phyloP scores from a whole-genome alignment of 345 rosid species.

The Brassica rapa region DNA sequence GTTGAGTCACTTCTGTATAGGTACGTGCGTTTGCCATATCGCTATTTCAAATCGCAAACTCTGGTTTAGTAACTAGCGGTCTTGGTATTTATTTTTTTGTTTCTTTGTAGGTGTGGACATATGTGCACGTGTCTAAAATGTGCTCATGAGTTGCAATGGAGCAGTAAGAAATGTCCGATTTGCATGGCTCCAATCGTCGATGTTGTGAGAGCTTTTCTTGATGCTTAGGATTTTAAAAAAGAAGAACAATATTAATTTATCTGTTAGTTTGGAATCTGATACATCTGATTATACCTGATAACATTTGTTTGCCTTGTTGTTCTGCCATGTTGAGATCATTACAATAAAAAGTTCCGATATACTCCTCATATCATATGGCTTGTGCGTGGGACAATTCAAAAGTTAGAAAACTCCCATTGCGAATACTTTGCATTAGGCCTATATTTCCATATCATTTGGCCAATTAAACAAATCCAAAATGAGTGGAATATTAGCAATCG shows the following conservation, averaged over 20 bases:
- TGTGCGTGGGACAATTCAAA: not conserved
- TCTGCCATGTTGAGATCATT: conserved; percentile 12
- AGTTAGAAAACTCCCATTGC: not conserved
- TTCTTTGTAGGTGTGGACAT: conserved; percentile 72
- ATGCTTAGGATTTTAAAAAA: conserved; percentile 40
- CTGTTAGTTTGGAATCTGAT: conserved; percentile 3
- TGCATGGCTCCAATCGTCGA: conserved; percentile 81
- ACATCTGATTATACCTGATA: conserved; percentile 8
- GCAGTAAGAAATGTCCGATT: conserved; percentile 72
- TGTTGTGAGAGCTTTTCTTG: conserved; percentile 70
- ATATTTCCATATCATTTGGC: not conserved
- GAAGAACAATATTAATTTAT: not conserved
- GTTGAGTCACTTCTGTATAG: conserved; percentile 81
- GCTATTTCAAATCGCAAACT: not conserved
- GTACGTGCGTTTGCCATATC: conserved; percentile 37
- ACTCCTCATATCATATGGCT: not conserved
- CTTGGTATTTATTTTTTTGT: not conserved
- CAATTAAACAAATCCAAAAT: not conserved
- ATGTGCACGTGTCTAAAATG: conserved; percentile 86
- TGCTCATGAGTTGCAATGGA: conserved; percentile 74
- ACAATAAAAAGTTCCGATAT: not conserved
- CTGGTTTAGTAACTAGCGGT: not conserved
- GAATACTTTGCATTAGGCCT: not conserved
- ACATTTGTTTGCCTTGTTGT: not conserved
- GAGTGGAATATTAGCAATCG: not conserved